Evolutionary conservation across 441 rosid species (phyloP).

Genomic region (Pelargonium australe): DNA sequence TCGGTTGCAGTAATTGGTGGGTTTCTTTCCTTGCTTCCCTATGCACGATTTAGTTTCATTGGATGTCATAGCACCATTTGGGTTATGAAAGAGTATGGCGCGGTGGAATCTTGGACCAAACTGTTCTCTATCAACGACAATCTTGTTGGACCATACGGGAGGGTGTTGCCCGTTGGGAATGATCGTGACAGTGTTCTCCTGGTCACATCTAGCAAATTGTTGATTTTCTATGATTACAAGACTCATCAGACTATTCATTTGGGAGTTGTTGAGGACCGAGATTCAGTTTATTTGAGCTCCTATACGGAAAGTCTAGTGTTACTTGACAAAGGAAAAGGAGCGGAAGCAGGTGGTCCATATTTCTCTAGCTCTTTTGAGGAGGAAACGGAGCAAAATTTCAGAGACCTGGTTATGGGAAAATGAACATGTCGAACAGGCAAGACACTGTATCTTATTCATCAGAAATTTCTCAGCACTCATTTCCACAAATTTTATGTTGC

Average conservation of each 20-base stretch:
- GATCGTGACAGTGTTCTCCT: not conserved
- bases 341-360: not conserved
- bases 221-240: not conserved
- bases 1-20: conserved; percentile 13
- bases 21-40: conserved; percentile 6
- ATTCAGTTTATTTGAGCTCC: not conserved
- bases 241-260: not conserved
- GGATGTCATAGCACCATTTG: conserved; percentile 5
- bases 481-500: no score
- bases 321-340: not conserved
- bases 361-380: not conserved
- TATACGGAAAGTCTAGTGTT: not conserved
- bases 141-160: not conserved
- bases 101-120: conserved; percentile 15
- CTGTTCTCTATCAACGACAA: conserved; percentile 5
- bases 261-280: not conserved
- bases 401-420: no score
- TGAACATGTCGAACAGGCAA: no score
- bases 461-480: no score
- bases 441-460: no score
- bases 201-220: not conserved
- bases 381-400: not conserved
- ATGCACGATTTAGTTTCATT: not conserved
- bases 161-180: not conserved
- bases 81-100: conserved; percentile 20